Evolutionary conservation across 2,329 filamentous ascomycete genomes (phyloP).

Genomic region (Aspergillus pseudonomiae): DNA sequence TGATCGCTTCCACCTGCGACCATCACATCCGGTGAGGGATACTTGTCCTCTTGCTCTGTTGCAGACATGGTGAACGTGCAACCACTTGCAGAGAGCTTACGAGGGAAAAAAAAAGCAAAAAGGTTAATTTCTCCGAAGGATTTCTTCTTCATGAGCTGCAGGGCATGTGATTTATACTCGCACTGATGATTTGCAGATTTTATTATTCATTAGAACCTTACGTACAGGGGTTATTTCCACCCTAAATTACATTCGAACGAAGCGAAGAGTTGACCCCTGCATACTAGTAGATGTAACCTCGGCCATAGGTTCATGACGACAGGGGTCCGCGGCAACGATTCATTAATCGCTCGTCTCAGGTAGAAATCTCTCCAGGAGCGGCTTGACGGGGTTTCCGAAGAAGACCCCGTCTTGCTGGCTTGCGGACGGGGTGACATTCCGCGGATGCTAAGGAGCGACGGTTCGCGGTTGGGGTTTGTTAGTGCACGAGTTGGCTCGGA

Average conservation of each 20-base stretch:
- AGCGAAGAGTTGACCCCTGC: background rate
- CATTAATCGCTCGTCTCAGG: background rate
- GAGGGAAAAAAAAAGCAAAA: background rate
- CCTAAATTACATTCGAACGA: background rate
- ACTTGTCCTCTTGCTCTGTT: constrained; percentile 1
- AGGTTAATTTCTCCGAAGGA: background rate
- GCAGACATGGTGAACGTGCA: constrained; percentile 4
- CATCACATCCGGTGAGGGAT: constrained; percentile 2
- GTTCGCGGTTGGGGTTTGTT: background rate
- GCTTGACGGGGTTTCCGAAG: too few relatives aligned
- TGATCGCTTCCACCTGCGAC: background rate
- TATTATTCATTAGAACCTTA: background rate
- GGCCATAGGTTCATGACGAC: background rate
- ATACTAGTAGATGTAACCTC: background rate
- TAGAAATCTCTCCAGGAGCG: background rate
- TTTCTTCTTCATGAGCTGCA: background rate
- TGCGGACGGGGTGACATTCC: background rate
- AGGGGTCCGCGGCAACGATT: background rate
- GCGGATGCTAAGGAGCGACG: background rate
- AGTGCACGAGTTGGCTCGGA: background rate
- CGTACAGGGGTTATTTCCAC: background rate
- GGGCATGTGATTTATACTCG: background rate
- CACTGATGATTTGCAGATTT: background rate
- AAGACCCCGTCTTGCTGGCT: too few relatives aligned
- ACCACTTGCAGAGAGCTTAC: background rate